A percentile compares a stretch with the other conserved stretches of the same genome.
Evolutionary conservation across 768 basidiomycete species (phyloP).

Genomic region (Russula abietina): DNA sequence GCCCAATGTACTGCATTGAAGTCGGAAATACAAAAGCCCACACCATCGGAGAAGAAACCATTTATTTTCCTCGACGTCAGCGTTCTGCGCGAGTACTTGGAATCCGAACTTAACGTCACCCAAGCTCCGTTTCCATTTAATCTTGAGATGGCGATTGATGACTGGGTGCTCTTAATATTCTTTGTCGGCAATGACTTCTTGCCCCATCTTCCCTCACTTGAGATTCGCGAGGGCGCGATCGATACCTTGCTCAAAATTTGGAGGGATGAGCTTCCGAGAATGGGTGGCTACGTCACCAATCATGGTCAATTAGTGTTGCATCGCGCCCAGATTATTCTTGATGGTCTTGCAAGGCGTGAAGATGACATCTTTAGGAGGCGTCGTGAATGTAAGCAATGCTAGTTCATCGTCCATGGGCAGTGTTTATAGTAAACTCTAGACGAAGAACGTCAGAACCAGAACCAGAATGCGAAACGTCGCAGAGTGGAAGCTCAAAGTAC

Average conservation of each 20-base stretch:
- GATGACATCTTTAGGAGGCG: constrained; percentile 92
- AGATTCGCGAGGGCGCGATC: constrained; percentile 98
- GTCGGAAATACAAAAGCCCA: constrained; percentile 59
- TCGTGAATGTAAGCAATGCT: constrained; percentile 63
- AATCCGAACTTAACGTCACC: constrained; percentile 88
- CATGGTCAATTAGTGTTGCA: constrained; percentile 83
- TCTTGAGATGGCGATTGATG: constrained; percentile 95
- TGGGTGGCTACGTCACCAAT: constrained; percentile 97
- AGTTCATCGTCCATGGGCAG: constrained; percentile 1
- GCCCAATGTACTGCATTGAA: constrained; percentile 86
- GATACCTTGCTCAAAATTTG: constrained; percentile 95
- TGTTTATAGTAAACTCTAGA: constrained; percentile 42
- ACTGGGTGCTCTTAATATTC: constrained; percentile 99
- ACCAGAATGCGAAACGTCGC: constrained; percentile 83
- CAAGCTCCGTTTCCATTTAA: constrained; percentile 77
- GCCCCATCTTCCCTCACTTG: constrained; percentile 94
- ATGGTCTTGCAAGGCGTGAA: constrained; percentile 89
- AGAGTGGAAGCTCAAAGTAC: constrained; percentile 50
- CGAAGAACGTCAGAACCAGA: constrained; percentile 90
- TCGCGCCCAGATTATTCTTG: constrained; percentile 89
- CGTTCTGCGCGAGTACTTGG: constrained; percentile 93
- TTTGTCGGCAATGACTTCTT: constrained; percentile 99
- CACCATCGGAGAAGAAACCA: constrained; percentile 75
- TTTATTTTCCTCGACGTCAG: constrained; percentile 99
- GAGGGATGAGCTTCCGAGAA: constrained; percentile 86